Percentiles rank a stretch among this genome's conserved stretches.
Evolutionary conservation across 148 eudicot species (phyloP).

Genomic region (Rhododendron henanense): DNA sequence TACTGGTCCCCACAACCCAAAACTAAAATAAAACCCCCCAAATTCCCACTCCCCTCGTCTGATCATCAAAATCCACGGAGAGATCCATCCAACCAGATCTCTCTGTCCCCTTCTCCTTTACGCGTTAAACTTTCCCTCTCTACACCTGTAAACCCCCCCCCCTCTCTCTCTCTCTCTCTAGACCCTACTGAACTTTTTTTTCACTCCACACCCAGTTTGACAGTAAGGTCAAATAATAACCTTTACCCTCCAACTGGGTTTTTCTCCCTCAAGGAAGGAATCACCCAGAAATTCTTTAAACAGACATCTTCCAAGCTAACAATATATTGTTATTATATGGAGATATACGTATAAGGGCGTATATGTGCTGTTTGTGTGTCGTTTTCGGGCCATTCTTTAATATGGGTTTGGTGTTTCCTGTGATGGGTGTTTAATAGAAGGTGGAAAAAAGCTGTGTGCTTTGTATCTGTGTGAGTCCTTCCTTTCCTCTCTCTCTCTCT

Average conservation of each 20-base stretch:
- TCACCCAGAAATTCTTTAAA: neutral
- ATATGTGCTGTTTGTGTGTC: slow-evolving; percentile 27
- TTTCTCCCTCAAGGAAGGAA: slow-evolving; percentile 26
- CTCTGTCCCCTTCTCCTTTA: neutral
- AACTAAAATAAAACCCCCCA: neutral
- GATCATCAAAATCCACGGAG: neutral
- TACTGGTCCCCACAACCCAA: neutral
- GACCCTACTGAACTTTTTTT: neutral
- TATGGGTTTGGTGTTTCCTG: slow-evolving; percentile 30
- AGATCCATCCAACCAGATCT: slow-evolving; percentile 4
- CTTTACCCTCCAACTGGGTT: slow-evolving; percentile 10
- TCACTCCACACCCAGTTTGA: slow-evolving; percentile 8
- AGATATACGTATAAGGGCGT: neutral
- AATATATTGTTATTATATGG: neutral
- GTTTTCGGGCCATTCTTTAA: slow-evolving; percentile 30
- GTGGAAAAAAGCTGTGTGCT: slow-evolving; percentile 2
- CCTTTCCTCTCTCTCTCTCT: neutral
- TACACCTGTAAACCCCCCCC: neutral
- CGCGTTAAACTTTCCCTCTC: neutral
- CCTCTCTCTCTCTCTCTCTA: neutral
- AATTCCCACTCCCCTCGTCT: neutral
- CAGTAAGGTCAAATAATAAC: neutral
- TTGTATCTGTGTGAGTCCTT: slow-evolving; percentile 16
- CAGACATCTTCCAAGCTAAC: neutral
- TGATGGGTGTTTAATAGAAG: slow-evolving; percentile 23